Base-by-base conservation (phyloP, 352 stramenopile genomes). In the Pythium periplocum region DNA sequence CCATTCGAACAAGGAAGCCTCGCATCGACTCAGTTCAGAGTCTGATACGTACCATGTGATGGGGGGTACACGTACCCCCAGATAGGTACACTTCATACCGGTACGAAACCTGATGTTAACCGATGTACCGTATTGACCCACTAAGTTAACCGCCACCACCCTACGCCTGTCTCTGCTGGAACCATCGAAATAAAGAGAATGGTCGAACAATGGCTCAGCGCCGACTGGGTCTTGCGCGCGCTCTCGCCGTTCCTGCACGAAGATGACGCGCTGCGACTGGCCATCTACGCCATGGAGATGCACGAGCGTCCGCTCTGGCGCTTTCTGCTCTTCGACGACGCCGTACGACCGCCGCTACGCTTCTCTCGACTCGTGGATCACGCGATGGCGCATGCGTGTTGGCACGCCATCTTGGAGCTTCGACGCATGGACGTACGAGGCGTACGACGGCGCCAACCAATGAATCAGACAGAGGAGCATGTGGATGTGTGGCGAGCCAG, bases 231-330 rank as follows among this genome's bases (percentile, higher is more conserved):
- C 37, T 59, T 45, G 53, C 53, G 30, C 30, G 6, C 46, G 53
- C 53, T 59, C 8, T 59, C 53, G 32, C 53, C 53, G 38, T 30
- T 59, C 6, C 53, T 59, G 17, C 38, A 53, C 45, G 45, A 52
- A 31, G 45, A 48, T 12, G 39, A 47, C 35, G 37, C 46, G 45
- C 39, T 33, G 2, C 47, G 37, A 30, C 31, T 59, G 2, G 7
- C 53, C 31, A 45, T 59, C 33, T 59, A 11, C 34, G 53, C 53
- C 12, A 36, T 59, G 37, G 45, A 59, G 45, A 45, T 39, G 37
- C 45, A 33, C 12, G 37, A 36, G 5, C 53, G 53, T 45, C 37
- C 45, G 53, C 45, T 59, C 36, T 59, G 45, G 45, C 53, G 45
- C 5, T 59, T 59, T 32, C 8, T 59, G n/a, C 31, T 53, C 2